These are phyloP conservation scores for Fusarium sulawesiense DNA, from an alignment of 2,329 filamentous ascomycete genomes.

Conservation along the genomic window DNA sequence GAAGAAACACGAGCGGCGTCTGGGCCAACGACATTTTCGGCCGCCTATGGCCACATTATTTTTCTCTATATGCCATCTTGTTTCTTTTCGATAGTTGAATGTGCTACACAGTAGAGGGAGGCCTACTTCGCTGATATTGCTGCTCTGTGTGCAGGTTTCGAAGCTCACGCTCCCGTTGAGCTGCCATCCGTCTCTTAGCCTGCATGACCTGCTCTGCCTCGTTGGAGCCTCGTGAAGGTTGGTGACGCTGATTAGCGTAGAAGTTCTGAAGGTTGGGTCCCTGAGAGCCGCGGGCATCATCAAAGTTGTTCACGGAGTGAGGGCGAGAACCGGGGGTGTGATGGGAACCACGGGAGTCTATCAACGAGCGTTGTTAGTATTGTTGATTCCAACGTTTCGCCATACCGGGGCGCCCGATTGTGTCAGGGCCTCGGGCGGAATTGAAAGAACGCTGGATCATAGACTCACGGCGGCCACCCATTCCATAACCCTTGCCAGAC, in stretches of 20 bases:
- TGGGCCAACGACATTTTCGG: slow-evolving; percentile 38
- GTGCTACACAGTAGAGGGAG: slow-evolving; percentile 79
- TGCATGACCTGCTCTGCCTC: slow-evolving; percentile 99
- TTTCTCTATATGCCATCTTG: slow-evolving; percentile 55
- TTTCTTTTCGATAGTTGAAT: slow-evolving; percentile 52
- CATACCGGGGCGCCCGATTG: slow-evolving; percentile 26
- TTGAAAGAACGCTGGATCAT: slow-evolving; percentile 47
- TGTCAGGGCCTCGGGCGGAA: slow-evolving; percentile 27
- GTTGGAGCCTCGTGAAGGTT: slow-evolving; percentile 81
- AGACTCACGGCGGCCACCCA: slow-evolving; percentile 83
- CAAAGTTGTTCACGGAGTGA: slow-evolving; percentile 87
- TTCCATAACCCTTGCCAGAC: slow-evolving; percentile 90
- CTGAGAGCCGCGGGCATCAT: slow-evolving; percentile 74
- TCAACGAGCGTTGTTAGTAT: slow-evolving; percentile 43
- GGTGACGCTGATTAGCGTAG: slow-evolving; percentile 93
- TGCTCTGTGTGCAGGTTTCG: slow-evolving; percentile 99
- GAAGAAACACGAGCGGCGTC: slow-evolving; percentile 43
- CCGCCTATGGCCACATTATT: slow-evolving; percentile 46
- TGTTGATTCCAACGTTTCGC: slow-evolving; percentile 26
- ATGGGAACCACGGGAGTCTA: slow-evolving; percentile 78
- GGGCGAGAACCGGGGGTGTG: slow-evolving; percentile 75
- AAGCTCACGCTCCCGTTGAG: slow-evolving; percentile 98
- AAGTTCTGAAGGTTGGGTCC: slow-evolving; percentile 88
- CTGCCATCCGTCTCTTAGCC: slow-evolving; percentile 98
- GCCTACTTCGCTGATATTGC: slow-evolving; percentile 99